Conservation (phyloP, 2,329 filamentous ascomycete species). For the Leptographium wingfieldii region DNA sequence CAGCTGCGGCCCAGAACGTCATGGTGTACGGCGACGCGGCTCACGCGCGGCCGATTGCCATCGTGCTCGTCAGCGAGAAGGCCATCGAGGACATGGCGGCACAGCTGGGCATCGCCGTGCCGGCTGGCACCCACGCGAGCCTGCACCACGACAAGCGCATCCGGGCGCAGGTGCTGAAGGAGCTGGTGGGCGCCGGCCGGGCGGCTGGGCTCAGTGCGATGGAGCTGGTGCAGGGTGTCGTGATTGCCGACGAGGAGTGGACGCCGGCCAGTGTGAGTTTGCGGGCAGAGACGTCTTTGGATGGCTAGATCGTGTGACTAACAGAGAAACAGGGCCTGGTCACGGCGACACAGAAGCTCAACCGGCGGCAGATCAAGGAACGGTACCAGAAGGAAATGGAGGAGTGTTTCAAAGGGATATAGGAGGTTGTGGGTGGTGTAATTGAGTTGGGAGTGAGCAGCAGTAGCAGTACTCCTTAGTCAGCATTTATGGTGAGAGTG, state of each 20-base stretch:
- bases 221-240: constrained; percentile 64
- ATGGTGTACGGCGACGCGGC: constrained; percentile 72
- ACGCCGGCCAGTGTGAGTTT: constrained; percentile 66
- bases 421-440: background rate
- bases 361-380: constrained; percentile 38
- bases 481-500: too few relatives aligned
- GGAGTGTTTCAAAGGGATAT: constrained; percentile 18
- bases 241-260: constrained; percentile 78
- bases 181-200: constrained; percentile 52
- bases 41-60: constrained; percentile 66
- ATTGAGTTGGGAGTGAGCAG: too few relatives aligned
- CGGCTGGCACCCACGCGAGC: constrained; percentile 19
- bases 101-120: constrained; percentile 39
- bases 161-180: constrained; percentile 48
- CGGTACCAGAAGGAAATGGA: constrained; percentile 39
- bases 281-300: constrained; percentile 12
- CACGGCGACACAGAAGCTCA: constrained; percentile 50
- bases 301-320: background rate
- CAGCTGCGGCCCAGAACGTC: constrained; percentile 68
- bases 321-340: constrained; percentile 35
- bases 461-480: too few relatives aligned
- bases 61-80: constrained; percentile 60
- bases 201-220: constrained; percentile 55
- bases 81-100: constrained; percentile 46
- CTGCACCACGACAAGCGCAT: constrained; percentile 56